Conservation (phyloP, 2,329 filamentous ascomycete genomes). For the Monilinia fructigena region DNA sequence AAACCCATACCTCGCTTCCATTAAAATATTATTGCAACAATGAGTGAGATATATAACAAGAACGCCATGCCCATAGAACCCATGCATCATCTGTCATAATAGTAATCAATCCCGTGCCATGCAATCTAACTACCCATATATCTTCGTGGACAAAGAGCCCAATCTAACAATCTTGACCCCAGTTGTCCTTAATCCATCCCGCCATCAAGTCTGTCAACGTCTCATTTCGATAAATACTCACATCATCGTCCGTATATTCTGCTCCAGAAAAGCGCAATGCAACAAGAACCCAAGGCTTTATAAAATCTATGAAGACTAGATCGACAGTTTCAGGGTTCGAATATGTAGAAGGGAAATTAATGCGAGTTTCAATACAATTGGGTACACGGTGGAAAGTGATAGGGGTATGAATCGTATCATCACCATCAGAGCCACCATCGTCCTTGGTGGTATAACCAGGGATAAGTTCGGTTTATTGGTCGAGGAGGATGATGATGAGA, state of each 20-base stretch:
- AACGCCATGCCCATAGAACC: neutral
- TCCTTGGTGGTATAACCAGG: slow-evolving; percentile 89
- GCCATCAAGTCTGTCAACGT: slow-evolving; percentile 56
- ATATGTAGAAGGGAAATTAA: slow-evolving; percentile 55
- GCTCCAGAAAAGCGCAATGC: slow-evolving; percentile 64
- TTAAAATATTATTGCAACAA: neutral
- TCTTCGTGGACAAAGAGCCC: neutral
- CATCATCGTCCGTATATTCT: slow-evolving; percentile 49
- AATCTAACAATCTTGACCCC: slow-evolving; percentile 43
- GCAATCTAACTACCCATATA: neutral
- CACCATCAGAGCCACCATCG: slow-evolving; percentile 78
- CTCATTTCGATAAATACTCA: slow-evolving; percentile 51
- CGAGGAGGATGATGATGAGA: slow-evolving; percentile 34
- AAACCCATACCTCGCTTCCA: neutral
- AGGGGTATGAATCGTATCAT: slow-evolving; percentile 79
- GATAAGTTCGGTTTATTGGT: slow-evolving; percentile 43
- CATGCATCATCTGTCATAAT: neutral
- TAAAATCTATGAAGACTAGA: slow-evolving; percentile 87
- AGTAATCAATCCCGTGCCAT: neutral
- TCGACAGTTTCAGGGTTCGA: slow-evolving; percentile 71
- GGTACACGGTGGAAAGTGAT: slow-evolving; percentile 76
- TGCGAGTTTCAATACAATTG: slow-evolving; percentile 74
- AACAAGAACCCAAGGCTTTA: slow-evolving; percentile 75
- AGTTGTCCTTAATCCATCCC: slow-evolving; percentile 59
- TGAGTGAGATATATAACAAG: neutral